Percentiles rank a stretch among this genome's conserved stretches.
Conservation (phyloP, 306 rosid genomes). For the Nissolia schottii region DNA sequence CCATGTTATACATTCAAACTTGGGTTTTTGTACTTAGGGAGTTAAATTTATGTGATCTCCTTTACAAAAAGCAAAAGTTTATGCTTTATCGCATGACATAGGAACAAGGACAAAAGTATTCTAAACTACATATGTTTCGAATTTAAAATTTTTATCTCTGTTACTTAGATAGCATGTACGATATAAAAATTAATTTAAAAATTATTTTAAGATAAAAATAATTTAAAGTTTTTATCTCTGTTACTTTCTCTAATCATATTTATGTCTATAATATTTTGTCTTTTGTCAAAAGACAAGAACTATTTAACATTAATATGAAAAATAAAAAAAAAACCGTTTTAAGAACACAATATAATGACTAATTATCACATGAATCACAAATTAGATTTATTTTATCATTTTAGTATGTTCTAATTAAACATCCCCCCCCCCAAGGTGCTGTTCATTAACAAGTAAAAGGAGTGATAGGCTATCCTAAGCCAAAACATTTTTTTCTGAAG, state of each 20-base stretch:
- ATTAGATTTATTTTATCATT: background rate
- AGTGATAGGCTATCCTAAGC: background rate
- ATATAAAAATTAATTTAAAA: no score
- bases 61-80: background rate
- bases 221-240: no score
- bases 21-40: background rate
- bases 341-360: background rate
- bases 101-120: background rate
- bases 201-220: no score
- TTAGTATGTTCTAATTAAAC: background rate
- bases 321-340: no score
- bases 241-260: no score
- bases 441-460: background rate
- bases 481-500: conserved; percentile 14
- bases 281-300: no score
- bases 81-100: background rate
- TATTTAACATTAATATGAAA: background rate
- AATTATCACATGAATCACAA: background rate
- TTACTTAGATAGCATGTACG: no score
- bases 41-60: background rate
- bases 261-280: no score
- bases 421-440: background rate
- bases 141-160: background rate
- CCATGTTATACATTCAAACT: background rate
- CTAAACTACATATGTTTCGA: background rate